These are phyloP conservation scores for Penicillium occitanis DNA, from an alignment of 2,329 filamentous ascomycete genomes.

Conservation along the genomic window DNA sequence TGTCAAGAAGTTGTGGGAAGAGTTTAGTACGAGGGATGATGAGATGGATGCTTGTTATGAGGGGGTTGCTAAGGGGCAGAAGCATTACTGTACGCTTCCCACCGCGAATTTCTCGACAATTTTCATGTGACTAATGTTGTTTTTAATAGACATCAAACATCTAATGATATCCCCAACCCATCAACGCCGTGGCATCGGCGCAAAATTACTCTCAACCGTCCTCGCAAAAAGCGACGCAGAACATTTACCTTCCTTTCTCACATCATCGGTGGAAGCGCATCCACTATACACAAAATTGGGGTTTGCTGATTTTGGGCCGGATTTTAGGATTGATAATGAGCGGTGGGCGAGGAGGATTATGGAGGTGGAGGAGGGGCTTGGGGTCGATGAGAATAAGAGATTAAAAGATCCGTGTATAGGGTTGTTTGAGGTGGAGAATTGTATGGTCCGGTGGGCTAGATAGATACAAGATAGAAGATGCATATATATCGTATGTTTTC, in stretches of 20 bases:
- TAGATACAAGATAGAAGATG: background rate
- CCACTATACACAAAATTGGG: slow-evolving; percentile 3
- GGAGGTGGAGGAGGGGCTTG: background rate
- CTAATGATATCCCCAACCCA: slow-evolving; percentile 15
- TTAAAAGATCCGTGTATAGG: background rate
- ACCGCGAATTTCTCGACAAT: background rate
- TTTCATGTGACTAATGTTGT: background rate
- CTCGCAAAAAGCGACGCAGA: slow-evolving; percentile 17
- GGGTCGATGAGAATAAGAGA: background rate
- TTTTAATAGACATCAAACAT: slow-evolving; percentile 11
- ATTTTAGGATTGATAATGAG: slow-evolving; percentile 18
- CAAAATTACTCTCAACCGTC: slow-evolving; percentile 9
- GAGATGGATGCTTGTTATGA: slow-evolving; percentile 19
- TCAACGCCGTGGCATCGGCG: slow-evolving; percentile 18
- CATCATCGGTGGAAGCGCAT: slow-evolving; percentile 13
- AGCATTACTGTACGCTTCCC: slow-evolving; percentile 1
- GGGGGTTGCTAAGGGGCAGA: background rate
- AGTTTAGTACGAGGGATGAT: slow-evolving; percentile 13
- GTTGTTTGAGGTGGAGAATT: slow-evolving; percentile 8
- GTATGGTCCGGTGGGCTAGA: background rate
- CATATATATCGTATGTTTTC: background rate
- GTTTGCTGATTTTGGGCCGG: slow-evolving; percentile 12
- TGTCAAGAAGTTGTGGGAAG: background rate
- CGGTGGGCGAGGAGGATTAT: slow-evolving; percentile 9
- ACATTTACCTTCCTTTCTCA: slow-evolving; percentile 2